Conservation (phyloP, 371 early-diverging fungal genomes). For the Lichtheimia corymbifera region DNA sequence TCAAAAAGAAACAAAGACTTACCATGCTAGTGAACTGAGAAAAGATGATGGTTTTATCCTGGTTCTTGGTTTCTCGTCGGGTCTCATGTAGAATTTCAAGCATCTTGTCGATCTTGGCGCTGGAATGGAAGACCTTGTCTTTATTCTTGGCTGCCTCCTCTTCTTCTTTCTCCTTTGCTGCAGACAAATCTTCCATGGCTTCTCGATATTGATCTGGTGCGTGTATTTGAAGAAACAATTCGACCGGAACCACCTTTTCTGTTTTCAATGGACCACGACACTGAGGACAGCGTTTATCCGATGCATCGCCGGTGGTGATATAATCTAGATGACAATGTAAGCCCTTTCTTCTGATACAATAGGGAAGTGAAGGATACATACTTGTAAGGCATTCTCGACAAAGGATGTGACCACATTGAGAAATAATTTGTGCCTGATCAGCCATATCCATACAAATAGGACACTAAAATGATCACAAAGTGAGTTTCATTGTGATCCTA, state of each 20-base stretch:
- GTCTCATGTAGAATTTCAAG: constrained; percentile 44
- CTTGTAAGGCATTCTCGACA: constrained; percentile 45
- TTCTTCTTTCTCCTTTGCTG: constrained; percentile 13
- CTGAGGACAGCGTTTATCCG: constrained; percentile 30
- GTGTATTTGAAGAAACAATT: constrained; percentile 30
- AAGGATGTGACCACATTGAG: constrained; percentile 45
- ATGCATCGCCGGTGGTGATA: neutral
- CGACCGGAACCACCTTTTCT: constrained; percentile 19
- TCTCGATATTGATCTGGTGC: constrained; percentile 26
- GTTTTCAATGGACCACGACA: constrained; percentile 36
- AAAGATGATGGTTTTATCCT: constrained; percentile 79
- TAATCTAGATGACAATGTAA: neutral
- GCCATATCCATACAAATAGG: constrained; percentile 54
- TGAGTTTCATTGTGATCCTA: neutral
- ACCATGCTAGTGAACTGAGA: constrained; percentile 68
- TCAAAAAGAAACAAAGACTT: neutral
- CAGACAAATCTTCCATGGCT: neutral
- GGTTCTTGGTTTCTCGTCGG: constrained; percentile 17
- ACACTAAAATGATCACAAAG: constrained; percentile 21
- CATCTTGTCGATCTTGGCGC: constrained; percentile 58
- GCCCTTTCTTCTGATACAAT: neutral
- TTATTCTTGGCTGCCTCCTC: neutral
- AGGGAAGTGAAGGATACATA: constrained; percentile 7
- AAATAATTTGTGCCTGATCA: constrained; percentile 29
- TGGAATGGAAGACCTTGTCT: constrained; percentile 16